phyloP scores from a whole-genome alignment of 2,329 filamentous ascomycete genomes.

The Claviceps citrina region DNA sequence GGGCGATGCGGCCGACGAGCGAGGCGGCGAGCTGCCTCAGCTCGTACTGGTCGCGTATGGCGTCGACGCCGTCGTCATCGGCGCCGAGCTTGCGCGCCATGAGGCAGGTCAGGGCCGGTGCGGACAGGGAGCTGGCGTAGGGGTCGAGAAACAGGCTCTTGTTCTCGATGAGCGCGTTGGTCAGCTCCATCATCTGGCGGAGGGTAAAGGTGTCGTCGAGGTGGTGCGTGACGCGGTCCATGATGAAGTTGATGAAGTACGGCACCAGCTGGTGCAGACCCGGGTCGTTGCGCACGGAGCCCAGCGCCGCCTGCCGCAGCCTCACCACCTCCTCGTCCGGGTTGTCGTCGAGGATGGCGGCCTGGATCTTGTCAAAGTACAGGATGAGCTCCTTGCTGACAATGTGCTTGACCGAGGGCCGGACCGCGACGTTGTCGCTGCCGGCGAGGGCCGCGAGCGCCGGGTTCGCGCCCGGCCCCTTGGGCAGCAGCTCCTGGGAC shows the following conservation, averaged over 20 bases:
- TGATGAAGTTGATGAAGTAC: slow-evolving; percentile 91
- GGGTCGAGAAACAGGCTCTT: slow-evolving; percentile 56
- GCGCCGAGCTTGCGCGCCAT: slow-evolving; percentile 61
- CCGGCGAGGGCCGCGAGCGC: slow-evolving; percentile 69
- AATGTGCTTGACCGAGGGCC: slow-evolving; percentile 87
- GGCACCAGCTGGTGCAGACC: slow-evolving; percentile 90
- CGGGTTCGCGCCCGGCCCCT: slow-evolving; percentile 76
- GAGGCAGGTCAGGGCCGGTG: slow-evolving; percentile 80
- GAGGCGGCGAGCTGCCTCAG: slow-evolving; percentile 75
- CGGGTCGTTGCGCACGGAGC: slow-evolving; percentile 74
- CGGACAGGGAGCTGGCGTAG: slow-evolving; percentile 52
- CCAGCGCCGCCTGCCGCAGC: slow-evolving; percentile 69
- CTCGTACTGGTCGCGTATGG: slow-evolving; percentile 51
- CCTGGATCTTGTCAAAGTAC: slow-evolving; percentile 91
- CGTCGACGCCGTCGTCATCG: slow-evolving; percentile 35
- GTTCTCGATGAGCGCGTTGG: slow-evolving; percentile 71
- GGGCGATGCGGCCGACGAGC: slow-evolving; percentile 62
- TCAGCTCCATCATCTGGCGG: slow-evolving; percentile 82
- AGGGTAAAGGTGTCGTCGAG: slow-evolving; percentile 81
- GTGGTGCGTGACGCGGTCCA: slow-evolving; percentile 88
- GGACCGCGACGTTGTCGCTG: slow-evolving; percentile 68
- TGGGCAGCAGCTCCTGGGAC: slow-evolving; percentile 72
- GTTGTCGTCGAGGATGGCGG: slow-evolving; percentile 72
- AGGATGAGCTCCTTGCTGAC: slow-evolving; percentile 90
- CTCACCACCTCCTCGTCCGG: slow-evolving; percentile 60